phyloP scores from a whole-genome alignment of 306 rosid genomes.

The Erythrophleum fordii region DNA sequence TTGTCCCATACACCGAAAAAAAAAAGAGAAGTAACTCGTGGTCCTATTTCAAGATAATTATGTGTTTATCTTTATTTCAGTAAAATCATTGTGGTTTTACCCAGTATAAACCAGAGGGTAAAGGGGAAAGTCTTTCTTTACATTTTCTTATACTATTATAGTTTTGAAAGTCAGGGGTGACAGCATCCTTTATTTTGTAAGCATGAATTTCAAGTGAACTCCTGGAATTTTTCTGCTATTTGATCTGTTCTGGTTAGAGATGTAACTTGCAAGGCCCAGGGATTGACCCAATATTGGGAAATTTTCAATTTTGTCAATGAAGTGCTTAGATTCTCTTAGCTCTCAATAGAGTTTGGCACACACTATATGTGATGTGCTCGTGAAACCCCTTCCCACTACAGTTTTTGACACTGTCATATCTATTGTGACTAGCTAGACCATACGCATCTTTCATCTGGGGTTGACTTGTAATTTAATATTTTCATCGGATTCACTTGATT shows the following conservation, averaged over 20 bases:
- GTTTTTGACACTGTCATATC: conserved; percentile 28
- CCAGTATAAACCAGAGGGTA: background rate
- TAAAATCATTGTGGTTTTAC: conserved; percentile 12
- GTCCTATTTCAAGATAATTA: conserved; percentile 39
- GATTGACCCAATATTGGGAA: conserved; percentile 22
- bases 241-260: background rate
- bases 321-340: conserved; percentile 28
- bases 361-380: background rate
- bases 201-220: background rate
- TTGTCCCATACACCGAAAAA: conserved; percentile 14
- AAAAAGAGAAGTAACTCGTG: conserved; percentile 16
- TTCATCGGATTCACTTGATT: conserved; percentile 16
- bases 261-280: background rate
- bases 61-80: conserved; percentile 13
- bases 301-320: conserved; percentile 15
- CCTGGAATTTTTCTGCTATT: background rate
- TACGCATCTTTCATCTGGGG: conserved; percentile 37
- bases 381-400: conserved; percentile 17
- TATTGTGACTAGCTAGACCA: conserved; percentile 20
- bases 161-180: background rate
- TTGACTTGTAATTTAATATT: conserved; percentile 39
- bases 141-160: background rate
- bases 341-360: conserved; percentile 36
- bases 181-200: background rate
- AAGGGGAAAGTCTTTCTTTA: background rate